phyloP scores from a whole-genome alignment of 352 stramenopile genomes.

The Globisporangium canariense region DNA sequence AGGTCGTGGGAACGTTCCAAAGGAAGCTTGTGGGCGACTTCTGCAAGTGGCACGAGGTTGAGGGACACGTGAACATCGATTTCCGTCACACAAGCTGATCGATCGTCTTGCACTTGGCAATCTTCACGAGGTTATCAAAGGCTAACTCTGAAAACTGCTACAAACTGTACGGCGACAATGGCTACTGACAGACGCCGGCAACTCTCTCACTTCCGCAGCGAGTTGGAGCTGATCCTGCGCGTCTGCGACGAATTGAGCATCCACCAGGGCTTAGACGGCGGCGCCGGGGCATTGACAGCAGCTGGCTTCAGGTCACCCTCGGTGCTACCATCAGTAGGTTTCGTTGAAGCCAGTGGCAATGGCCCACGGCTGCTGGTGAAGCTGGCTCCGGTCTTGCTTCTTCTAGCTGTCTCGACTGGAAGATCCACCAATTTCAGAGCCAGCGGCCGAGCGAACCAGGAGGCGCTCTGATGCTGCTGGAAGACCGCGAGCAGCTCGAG shows the following conservation, averaged over 20 bases:
- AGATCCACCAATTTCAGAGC: neutral
- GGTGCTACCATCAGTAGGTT: neutral
- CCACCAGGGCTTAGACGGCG: constrained; percentile 15
- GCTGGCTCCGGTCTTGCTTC: neutral
- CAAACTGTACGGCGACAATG: too few species aligned
- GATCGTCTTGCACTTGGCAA: too few species aligned
- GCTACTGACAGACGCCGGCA: neutral
- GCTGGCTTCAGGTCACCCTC: neutral
- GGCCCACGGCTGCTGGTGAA: too few species aligned
- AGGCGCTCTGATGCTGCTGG: constrained; percentile 3
- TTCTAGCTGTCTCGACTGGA: neutral
- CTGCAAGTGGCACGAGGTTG: constrained; percentile 9
- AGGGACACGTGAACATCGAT: constrained; percentile 6
- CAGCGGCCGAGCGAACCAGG: constrained; percentile 8
- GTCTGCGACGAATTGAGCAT: constrained; percentile 6
- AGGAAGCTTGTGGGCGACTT: constrained; percentile 11
- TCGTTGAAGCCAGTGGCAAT: neutral
- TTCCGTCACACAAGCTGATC: neutral
- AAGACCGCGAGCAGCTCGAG: constrained; percentile 8
- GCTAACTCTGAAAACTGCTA: too few species aligned
- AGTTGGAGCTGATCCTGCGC: constrained; percentile 34
- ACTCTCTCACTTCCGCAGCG: constrained; percentile 17
- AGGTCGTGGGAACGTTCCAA: constrained; percentile 8
- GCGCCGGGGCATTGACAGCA: neutral
- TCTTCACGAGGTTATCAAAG: too few species aligned